phyloP scores from a whole-genome alignment of 1,284 basidiomycete genomes.

The Ceratobasidium theobromae region DNA sequence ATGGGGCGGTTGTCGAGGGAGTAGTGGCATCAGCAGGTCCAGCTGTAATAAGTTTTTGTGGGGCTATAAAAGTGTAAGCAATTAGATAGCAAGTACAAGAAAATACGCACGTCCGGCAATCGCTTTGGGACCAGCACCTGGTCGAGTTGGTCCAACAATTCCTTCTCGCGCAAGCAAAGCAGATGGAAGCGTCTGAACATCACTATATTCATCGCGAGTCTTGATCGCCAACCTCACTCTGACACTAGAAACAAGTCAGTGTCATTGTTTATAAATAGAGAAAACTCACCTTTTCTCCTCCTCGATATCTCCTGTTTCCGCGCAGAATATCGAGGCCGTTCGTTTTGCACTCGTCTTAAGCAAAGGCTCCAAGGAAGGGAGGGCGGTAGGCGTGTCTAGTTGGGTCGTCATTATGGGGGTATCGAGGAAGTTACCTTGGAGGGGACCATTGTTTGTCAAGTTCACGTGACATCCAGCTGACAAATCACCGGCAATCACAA shows the following conservation, averaged over 20 bases:
- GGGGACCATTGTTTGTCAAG: too few relatives aligned
- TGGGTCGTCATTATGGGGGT: slow-evolving; percentile 8
- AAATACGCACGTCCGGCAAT: slow-evolving; percentile 64
- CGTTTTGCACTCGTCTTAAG: slow-evolving; percentile 63
- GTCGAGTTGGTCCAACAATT: slow-evolving; percentile 73
- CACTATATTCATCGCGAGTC: slow-evolving; percentile 82
- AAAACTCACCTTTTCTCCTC: slow-evolving; percentile 65
- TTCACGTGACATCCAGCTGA: too few relatives aligned
- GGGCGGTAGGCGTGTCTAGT: slow-evolving; percentile 15
- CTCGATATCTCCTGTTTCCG: slow-evolving; percentile 60
- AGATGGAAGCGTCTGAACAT: slow-evolving; percentile 83
- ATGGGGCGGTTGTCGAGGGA: neutral
- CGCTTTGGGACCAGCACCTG: slow-evolving; percentile 54
- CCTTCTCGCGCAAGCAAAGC: slow-evolving; percentile 81
- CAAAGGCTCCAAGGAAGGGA: slow-evolving; percentile 62
- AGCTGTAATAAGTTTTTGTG: slow-evolving; percentile 37
- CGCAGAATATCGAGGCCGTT: slow-evolving; percentile 66
- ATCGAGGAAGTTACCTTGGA: too few relatives aligned
- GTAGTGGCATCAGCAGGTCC: slow-evolving; percentile 10
- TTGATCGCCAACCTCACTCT: slow-evolving; percentile 70
- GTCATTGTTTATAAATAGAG: neutral
- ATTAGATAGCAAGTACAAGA: slow-evolving; percentile 8
- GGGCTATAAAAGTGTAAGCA: neutral
- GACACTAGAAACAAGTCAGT: slow-evolving; percentile 48
- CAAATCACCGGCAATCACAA: too few relatives aligned